Evolutionary conservation across 2,329 filamentous ascomycete genomes (phyloP), one percentile per base, ranked within the genome.

Genomic region (Talaromyces albobiverticillius): DNA sequence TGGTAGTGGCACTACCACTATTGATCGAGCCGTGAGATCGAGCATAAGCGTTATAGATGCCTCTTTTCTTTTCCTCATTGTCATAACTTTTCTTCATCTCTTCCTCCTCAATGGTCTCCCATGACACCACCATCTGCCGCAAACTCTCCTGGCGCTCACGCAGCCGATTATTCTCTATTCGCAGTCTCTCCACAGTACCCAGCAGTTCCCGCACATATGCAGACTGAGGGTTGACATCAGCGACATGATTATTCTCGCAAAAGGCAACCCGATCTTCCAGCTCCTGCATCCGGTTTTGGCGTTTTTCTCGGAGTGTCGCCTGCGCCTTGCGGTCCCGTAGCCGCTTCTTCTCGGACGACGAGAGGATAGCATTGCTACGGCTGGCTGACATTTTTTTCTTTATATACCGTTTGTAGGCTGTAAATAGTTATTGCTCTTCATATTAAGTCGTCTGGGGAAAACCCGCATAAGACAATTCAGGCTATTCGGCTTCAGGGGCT

Each of bases 311-410:
- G 3, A 66, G 59, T 14, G 55, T 63, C 34, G 65, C 61, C 41
- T 67, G 64, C 3, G 64, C 62, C 13, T 58, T 60, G n/a, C 64
- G 59, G 50, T 67, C 64, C 32, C 64, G 58, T 1, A 64, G 54
- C 16, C 64, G 61, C 16, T 67, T 66, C 40, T 55, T 55, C 53
- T 55, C 53, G 8, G 53, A 50, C 8, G 53, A 55, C n/a, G 47
- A 55, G 23, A 55, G 42, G 29, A 46, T 4, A 7, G 18, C 31
- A 10, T 31, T 41, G 10, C 26, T 46, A n/a, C 31, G 29, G 5
- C 23, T 13, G 13, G 41, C 13, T 3, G 50, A 46, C 50, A 52
- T 52, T 23, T 23, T 31, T 25, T 22, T 5, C 38, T 36, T 25
- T n/a, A n/a, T n/a, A n/a, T n/a, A n/a, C n/a, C n/a, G n/a, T n/a